Base-by-base conservation (phyloP, 2,329 filamentous ascomycete genomes). In the Juglanconis oblonga region DNA sequence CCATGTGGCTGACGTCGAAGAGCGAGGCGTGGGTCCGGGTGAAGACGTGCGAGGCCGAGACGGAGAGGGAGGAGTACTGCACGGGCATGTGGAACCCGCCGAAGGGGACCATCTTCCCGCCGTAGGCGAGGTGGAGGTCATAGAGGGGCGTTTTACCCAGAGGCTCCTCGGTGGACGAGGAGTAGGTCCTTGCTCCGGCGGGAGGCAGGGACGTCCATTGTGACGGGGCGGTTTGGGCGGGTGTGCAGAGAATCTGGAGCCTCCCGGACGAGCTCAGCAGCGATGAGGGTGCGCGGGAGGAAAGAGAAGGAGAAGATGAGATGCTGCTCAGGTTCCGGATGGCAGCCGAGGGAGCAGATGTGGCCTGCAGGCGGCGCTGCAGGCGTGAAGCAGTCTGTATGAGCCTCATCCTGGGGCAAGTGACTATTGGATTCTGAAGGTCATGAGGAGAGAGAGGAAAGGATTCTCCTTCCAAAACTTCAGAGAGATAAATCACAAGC, bases 1-100 rank as follows among this genome's bases (percentile, higher is more conserved):
- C 92, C 94, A 98, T 98, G 78, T 98, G 95, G 73, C 89, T 89
- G 57, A 98, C 95, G 75, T 99, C 95, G 71, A 99, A 99, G 65
- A 99, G 79, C 65, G 92, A 97, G 60, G 91, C 90, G 75, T 93
- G 90, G 68, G 87, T 83, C 57, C 95, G 87, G 14, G 95, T 98
- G 83, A 94, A 97, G 68, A 87, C 83, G 79, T 98, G 95, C 55
- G 92, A 96, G 63, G 92, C 90, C 66, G 85, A 82, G 64, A 97
- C 89, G 67, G 89, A 88, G 66, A 90, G 82, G 66, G 87, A 84
- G 38, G 82, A 76, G 79, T 98, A 99, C 74, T 95, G 90, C 49
- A 99, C 87, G 7, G 95, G 95, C 92, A 99, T 97, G 67, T 85
- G 81, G 78, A 88, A 97, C 66, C 92, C 92, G 64, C 91, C 94